These are phyloP conservation scores for Colletotrichum tropicicola DNA, from an alignment of 2,329 filamentous ascomycete genomes.

Conservation along the genomic window DNA sequence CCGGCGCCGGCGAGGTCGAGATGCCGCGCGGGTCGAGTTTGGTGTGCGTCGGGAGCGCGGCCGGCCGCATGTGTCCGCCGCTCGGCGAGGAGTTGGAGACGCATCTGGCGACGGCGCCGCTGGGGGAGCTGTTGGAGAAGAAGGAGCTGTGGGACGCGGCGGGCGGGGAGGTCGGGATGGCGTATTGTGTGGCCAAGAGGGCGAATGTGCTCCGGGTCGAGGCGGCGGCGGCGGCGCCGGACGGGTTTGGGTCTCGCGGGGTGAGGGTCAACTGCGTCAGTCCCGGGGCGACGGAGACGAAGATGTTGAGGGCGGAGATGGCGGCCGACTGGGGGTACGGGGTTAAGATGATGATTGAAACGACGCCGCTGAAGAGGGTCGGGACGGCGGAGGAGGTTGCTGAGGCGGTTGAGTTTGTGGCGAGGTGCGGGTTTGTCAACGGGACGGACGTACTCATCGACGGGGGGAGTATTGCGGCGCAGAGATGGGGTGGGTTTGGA, in stretches of 20 bases:
- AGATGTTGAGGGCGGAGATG: conserved; percentile 14
- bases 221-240: neutral
- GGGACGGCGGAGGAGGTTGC: conserved; percentile 8
- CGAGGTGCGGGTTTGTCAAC: neutral
- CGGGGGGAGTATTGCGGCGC: neutral
- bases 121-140: neutral
- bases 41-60: conserved; percentile 9
- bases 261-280: conserved; percentile 7
- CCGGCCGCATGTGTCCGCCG: neutral
- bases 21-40: neutral
- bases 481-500: neutral
- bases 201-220: neutral
- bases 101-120: conserved; percentile 2
- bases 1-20: neutral
- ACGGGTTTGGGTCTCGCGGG: neutral
- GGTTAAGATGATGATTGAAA: neutral
- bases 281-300: conserved; percentile 10
- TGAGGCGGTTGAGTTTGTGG: conserved; percentile 10
- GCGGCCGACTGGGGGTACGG: neutral
- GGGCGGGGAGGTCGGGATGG: neutral
- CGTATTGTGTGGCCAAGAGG: conserved; percentile 7
- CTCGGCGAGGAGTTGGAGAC: neutral
- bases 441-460: conserved; percentile 5
- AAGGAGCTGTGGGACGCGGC: neutral
- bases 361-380: conserved; percentile 5